Conservation (phyloP, 345 rosid genomes). For the Linum usitatissimum region DNA sequence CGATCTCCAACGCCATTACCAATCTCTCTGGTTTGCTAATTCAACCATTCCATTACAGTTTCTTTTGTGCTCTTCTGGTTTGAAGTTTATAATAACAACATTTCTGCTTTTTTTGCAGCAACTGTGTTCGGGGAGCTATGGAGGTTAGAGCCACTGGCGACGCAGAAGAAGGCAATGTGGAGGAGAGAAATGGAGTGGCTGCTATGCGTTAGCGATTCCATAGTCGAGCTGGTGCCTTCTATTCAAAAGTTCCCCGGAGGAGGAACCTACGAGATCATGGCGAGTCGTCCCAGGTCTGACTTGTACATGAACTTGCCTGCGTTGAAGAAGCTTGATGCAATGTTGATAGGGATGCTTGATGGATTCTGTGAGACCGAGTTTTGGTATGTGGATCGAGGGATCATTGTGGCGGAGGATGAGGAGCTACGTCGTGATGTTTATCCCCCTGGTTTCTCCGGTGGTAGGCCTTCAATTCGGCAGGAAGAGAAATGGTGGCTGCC, state of each 20-base stretch:
- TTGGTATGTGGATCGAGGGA: conserved; percentile 89
- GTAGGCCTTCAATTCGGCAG: conserved; percentile 73
- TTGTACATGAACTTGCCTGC: conserved; percentile 89
- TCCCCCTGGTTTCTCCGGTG: conserved; percentile 36
- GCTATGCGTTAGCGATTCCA: conserved; percentile 79
- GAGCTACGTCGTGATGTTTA: conserved; percentile 31
- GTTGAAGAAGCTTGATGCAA: conserved; percentile 88
- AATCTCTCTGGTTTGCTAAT: conserved; percentile 71
- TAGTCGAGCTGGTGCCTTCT: conserved; percentile 94
- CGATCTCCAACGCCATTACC: conserved; percentile 95
- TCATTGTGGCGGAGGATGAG: conserved; percentile 56
- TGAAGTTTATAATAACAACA: too few relatives aligned
- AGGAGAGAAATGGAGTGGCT: conserved; percentile 92
- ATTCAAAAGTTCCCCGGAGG: conserved; percentile 89
- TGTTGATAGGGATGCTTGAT: conserved; percentile 73
- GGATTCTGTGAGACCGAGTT: conserved; percentile 63
- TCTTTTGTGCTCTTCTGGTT: too few relatives aligned
- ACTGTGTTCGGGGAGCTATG: conserved; percentile 90
- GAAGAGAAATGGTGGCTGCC: conserved; percentile 94
- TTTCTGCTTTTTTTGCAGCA: conserved; percentile 32
- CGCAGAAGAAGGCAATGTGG: conserved; percentile 89
- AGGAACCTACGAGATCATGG: conserved; percentile 87
- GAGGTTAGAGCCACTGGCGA: conserved; percentile 87
- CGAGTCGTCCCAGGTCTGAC: conserved; percentile 76
- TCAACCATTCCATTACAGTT: too few relatives aligned